Evolutionary conservation across 805 yeast genomes (phyloP).

Genomic region (Candida andamanensis): DNA sequence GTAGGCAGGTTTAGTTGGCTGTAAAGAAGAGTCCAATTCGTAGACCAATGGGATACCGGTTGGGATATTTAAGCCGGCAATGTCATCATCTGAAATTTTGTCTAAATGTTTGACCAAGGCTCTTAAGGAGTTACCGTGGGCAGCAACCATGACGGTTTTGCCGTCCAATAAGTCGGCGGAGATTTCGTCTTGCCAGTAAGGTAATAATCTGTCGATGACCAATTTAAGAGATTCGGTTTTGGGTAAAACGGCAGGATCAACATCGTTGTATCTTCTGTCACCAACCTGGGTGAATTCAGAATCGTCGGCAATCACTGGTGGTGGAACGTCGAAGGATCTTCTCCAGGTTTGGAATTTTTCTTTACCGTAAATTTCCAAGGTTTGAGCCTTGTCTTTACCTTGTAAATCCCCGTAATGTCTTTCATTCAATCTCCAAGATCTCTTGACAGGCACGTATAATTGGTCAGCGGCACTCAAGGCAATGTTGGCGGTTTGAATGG

Average conservation of each 20-base stretch:
- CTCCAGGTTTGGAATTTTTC: constrained; percentile 96
- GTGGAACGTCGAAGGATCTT: constrained; percentile 95
- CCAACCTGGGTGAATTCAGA: constrained; percentile 80
- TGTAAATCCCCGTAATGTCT: constrained; percentile 99
- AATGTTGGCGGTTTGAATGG: constrained; percentile 95
- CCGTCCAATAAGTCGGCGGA: constrained; percentile 77
- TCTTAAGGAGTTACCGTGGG: constrained; percentile 98
- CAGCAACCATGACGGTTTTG: constrained; percentile 89
- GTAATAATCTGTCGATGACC: constrained; percentile 93
- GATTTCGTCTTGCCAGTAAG: constrained; percentile 93
- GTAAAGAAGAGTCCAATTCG: constrained; percentile 82
- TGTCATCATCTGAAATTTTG: constrained; percentile 84
- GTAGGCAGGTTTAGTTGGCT: constrained; percentile 89
- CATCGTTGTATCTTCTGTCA: constrained; percentile 78
- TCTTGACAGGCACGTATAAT: constrained; percentile 83
- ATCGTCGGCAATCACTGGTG: constrained; percentile 77
- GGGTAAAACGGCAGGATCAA: constrained; percentile 86
- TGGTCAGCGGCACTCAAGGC: constrained; percentile 87
- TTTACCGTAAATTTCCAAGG: constrained; percentile 80
- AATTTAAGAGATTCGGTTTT: constrained; percentile 90
- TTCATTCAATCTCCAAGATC: constrained; percentile 98
- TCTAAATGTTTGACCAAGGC: constrained; percentile 95
- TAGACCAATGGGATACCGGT: constrained; percentile 97
- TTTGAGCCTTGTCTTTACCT: constrained; percentile 96
- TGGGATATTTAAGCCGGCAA: constrained; percentile 94